Evolutionary conservation across 2,329 filamentous ascomycete species (phyloP).

Genomic region (Fusarium guadeloupense): DNA sequence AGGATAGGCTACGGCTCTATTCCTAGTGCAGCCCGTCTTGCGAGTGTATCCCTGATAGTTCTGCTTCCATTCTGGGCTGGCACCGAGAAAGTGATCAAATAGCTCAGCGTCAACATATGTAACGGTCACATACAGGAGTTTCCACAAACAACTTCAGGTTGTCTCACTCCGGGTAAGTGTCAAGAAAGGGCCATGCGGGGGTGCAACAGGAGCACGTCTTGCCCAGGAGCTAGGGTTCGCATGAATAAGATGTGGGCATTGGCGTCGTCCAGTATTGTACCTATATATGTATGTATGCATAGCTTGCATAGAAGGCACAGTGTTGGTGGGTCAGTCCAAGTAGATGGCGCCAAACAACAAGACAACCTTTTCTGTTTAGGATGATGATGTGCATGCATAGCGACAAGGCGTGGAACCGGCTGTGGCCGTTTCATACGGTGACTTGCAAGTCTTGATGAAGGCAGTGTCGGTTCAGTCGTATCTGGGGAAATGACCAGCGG

Average conservation of each 20-base stretch:
- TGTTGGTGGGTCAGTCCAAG: conserved; percentile 25
- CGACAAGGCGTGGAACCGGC: not conserved
- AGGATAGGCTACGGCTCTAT: conserved; percentile 39
- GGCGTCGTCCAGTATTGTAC: conserved; percentile 19
- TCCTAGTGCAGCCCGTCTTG: conserved; percentile 49
- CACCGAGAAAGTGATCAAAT: conserved; percentile 22
- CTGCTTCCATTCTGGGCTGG: conserved; percentile 28
- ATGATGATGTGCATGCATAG: conserved; percentile 33
- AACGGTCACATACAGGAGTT: conserved; percentile 31
- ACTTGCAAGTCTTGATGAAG: not conserved
- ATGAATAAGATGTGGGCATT: conserved; percentile 35
- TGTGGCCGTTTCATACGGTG: not conserved
- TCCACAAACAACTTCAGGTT: conserved; percentile 28
- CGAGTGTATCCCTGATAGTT: conserved; percentile 40
- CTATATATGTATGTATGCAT: conserved; percentile 15
- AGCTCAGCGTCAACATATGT: conserved; percentile 29
- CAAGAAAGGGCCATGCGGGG: conserved; percentile 37
- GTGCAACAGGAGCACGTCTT: conserved; percentile 26
- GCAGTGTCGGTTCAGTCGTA: not conserved
- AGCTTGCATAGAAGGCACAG: conserved; percentile 30
- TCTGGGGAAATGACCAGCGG: not conserved
- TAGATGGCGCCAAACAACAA: conserved; percentile 26
- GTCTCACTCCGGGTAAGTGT: conserved; percentile 40
- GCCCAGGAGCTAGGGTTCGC: conserved; percentile 33
- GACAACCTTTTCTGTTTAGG: conserved; percentile 11